Conservation (phyloP, 306 rosid species). For the Parietaria judaica region DNA sequence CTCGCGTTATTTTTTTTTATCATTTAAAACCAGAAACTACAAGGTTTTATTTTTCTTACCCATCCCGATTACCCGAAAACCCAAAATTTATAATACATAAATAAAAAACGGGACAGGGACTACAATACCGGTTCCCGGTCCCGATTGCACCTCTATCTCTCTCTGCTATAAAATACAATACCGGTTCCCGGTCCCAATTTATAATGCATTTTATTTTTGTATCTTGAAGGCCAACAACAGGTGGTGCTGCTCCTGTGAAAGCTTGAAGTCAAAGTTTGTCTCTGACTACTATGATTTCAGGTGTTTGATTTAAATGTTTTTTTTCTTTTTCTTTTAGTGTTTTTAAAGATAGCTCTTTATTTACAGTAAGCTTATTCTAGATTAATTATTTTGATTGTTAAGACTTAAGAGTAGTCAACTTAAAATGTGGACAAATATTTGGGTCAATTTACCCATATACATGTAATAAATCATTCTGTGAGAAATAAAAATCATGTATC, state of each 20-base stretch:
- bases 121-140: no score
- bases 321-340: neutral
- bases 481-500: no score
- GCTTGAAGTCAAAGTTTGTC: conserved; percentile 16
- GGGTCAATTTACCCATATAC: neutral
- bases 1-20: no score
- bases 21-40: no score
- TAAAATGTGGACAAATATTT: neutral
- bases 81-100: no score
- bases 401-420: neutral
- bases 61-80: no score
- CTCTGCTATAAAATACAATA: no score
- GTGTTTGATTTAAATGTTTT: neutral
- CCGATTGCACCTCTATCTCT: no score
- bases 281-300: neutral
- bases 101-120: no score
- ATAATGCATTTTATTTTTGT: neutral
- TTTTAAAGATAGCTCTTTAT: neutral
- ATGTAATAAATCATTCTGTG: neutral
- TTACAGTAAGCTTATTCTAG: neutral
- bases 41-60: no score
- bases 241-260: conserved; percentile 36
- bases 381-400: neutral
- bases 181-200: neutral
- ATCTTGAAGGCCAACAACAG: conserved; percentile 57